phyloP scores from a whole-genome alignment of 2,329 filamentous ascomycete species.

The Ceratocystis cubensis region DNA sequence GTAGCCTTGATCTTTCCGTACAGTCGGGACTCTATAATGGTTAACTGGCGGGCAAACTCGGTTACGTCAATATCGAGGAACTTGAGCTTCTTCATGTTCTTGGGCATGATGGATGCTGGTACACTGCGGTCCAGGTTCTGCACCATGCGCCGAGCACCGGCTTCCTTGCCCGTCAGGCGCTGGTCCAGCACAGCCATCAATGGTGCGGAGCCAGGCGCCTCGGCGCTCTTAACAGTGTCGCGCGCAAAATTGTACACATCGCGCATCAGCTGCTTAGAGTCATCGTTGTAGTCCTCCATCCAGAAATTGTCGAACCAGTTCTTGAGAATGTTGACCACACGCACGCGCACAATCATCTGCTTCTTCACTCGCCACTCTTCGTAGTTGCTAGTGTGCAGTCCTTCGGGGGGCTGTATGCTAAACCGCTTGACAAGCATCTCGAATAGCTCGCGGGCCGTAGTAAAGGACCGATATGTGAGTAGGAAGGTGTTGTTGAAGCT shows the following conservation, averaged over 20 bases:
- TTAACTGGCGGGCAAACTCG: constrained; percentile 94
- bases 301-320: constrained; percentile 98
- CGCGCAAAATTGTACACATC: constrained; percentile 84
- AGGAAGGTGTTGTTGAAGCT: constrained; percentile 97
- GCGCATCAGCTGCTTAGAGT: constrained; percentile 71
- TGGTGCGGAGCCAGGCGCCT: constrained; percentile 76
- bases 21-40: constrained; percentile 86
- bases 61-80: constrained; percentile 93
- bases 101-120: constrained; percentile 81
- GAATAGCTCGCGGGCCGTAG: constrained; percentile 77
- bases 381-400: constrained; percentile 60
- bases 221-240: constrained; percentile 83
- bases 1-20: constrained; percentile 94
- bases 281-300: constrained; percentile 88
- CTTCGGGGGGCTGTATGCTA: constrained; percentile 79
- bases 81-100: constrained; percentile 99
- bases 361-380: constrained; percentile 86
- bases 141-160: constrained; percentile 71
- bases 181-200: constrained; percentile 82
- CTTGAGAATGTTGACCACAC: constrained; percentile 94
- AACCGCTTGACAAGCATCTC: constrained; percentile 86
- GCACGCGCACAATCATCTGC: constrained; percentile 89
- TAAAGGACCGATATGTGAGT: constrained; percentile 92
- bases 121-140: constrained; percentile 73
- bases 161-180: constrained; percentile 75